Percentiles rank a stretch among this genome's conserved stretches.
Conservation (phyloP, 2,329 filamentous ascomycete genomes). For the Ophiostoma triangulosporum region DNA sequence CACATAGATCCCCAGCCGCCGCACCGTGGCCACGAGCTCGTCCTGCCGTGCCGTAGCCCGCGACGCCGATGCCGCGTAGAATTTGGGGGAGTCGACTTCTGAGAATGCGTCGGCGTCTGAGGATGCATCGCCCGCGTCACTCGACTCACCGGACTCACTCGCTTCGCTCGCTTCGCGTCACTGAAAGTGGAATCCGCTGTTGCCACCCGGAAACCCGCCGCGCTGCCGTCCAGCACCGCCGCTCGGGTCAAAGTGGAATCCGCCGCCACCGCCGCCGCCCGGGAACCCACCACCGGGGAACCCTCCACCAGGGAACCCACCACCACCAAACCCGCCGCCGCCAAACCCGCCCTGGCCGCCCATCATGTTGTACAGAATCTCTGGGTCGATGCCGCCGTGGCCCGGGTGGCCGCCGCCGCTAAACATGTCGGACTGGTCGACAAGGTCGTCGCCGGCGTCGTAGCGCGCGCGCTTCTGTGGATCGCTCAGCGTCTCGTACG, state of each 20-base stretch:
- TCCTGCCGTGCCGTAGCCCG: slow-evolving; percentile 20
- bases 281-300: slow-evolving; percentile 27
- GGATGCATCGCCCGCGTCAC: slow-evolving; percentile 21
- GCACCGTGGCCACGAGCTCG: slow-evolving; percentile 27
- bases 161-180: slow-evolving; percentile 28
- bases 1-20: slow-evolving; percentile 28
- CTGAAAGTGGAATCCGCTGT: slow-evolving; percentile 32
- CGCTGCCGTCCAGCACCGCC: slow-evolving; percentile 15
- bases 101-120: slow-evolving; percentile 13
- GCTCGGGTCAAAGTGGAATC: slow-evolving; percentile 14
- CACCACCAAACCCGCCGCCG: slow-evolving; percentile 31
- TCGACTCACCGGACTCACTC: slow-evolving; percentile 18
- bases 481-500: slow-evolving; percentile 91
- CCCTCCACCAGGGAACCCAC: slow-evolving; percentile 34
- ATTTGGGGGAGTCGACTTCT: neutral
- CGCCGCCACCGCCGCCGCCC: slow-evolving; percentile 22
- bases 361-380: slow-evolving; percentile 77
- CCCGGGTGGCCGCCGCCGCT: slow-evolving; percentile 52
- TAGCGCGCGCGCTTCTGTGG: slow-evolving; percentile 85
- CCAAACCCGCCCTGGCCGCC: slow-evolving; percentile 43
- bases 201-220: slow-evolving; percentile 23
- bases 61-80: neutral
- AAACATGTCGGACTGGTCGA: slow-evolving; percentile 81
- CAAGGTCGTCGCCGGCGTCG: slow-evolving; percentile 82
- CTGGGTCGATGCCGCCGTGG: slow-evolving; percentile 56